A percentile compares a stretch with the other conserved stretches of the same genome.
Evolutionary conservation across 257 asterid species (phyloP).

Genomic region (Gardenia jasminoides): DNA sequence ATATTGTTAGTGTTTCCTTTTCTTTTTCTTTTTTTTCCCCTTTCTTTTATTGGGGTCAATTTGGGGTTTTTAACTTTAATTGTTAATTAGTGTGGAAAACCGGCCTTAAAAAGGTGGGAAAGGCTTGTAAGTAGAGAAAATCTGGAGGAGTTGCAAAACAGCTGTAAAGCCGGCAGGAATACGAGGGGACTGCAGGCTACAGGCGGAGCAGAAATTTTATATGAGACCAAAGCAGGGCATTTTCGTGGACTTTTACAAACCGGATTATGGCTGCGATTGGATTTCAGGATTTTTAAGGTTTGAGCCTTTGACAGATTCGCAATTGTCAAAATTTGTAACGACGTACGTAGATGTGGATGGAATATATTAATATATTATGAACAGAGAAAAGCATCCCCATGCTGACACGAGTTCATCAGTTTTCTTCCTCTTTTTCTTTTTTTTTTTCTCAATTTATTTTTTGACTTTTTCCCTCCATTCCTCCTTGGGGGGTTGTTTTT

Average conservation of each 20-base stretch:
- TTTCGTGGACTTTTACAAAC: neutral
- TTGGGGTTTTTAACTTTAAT: neutral
- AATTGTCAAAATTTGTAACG: neutral
- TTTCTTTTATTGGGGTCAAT: neutral
- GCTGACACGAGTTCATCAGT: neutral
- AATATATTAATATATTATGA: neutral
- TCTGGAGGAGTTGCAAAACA: neutral
- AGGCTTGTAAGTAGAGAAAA: neutral
- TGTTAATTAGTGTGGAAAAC: neutral
- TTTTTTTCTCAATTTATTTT: too few relatives aligned
- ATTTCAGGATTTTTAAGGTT: neutral
- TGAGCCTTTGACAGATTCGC: neutral
- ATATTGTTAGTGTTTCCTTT: neutral
- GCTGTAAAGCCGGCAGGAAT: neutral
- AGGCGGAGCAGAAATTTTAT: neutral
- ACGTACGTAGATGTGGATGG: neutral
- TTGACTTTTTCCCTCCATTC: too few relatives aligned
- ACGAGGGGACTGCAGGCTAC: slow-evolving; percentile 1
- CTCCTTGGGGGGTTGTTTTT: too few relatives aligned
- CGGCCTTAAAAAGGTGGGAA: neutral
- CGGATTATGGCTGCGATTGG: too few relatives aligned
- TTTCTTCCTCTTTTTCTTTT: too few relatives aligned
- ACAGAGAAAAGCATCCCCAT: too few relatives aligned
- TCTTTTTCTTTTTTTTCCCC: neutral
- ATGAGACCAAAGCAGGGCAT: neutral